A percentile compares a stretch with the other conserved stretches of the same genome.
phyloP scores from a whole-genome alignment of 2,329 filamentous ascomycete species.

The Phoma sp. region DNA sequence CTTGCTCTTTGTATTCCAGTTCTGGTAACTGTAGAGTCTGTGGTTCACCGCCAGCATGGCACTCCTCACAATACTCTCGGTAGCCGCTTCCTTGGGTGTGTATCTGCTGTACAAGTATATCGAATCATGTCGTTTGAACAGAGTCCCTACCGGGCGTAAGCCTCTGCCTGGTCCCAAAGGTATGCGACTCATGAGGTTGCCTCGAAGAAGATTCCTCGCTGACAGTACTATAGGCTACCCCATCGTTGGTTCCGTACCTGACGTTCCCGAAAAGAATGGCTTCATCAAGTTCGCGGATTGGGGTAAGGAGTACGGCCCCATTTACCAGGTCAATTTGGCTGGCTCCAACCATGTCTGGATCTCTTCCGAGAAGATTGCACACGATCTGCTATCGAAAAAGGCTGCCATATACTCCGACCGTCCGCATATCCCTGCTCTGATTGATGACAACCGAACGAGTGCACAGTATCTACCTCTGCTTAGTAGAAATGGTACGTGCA shows the following conservation, averaged over 20 bases:
- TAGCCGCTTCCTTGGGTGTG: slow-evolving; percentile 29
- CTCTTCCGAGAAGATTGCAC: slow-evolving; percentile 50
- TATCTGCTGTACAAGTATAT: slow-evolving; percentile 41
- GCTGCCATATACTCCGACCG: slow-evolving; percentile 55
- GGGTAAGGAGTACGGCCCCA: slow-evolving; percentile 52
- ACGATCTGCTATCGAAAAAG: slow-evolving; percentile 53
- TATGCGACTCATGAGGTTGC: slow-evolving; percentile 23
- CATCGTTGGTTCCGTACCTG: slow-evolving; percentile 51
- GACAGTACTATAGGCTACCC: slow-evolving; percentile 46
- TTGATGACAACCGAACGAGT: slow-evolving; percentile 53
- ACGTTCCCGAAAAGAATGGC: slow-evolving; percentile 52
- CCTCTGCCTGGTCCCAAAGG: slow-evolving; percentile 50
- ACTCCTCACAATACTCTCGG: slow-evolving; percentile 34
- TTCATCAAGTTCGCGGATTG: slow-evolving; percentile 56
- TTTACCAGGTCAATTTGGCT: slow-evolving; percentile 54
- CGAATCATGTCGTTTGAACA: slow-evolving; percentile 32
- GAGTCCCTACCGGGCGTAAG: slow-evolving; percentile 45
- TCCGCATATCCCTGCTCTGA: slow-evolving; percentile 53
- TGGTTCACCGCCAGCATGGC: slow-evolving; percentile 36
- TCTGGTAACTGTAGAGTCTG: slow-evolving; percentile 13
- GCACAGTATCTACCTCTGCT: slow-evolving; percentile 54
- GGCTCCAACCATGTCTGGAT: slow-evolving; percentile 56
- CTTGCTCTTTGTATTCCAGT: slow-evolving; percentile 6
- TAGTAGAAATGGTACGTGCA: slow-evolving; percentile 48
- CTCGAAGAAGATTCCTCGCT: slow-evolving; percentile 17